phyloP scores from a whole-genome alignment of 345 rosid species.

The Chamaenerion angustifolium region DNA sequence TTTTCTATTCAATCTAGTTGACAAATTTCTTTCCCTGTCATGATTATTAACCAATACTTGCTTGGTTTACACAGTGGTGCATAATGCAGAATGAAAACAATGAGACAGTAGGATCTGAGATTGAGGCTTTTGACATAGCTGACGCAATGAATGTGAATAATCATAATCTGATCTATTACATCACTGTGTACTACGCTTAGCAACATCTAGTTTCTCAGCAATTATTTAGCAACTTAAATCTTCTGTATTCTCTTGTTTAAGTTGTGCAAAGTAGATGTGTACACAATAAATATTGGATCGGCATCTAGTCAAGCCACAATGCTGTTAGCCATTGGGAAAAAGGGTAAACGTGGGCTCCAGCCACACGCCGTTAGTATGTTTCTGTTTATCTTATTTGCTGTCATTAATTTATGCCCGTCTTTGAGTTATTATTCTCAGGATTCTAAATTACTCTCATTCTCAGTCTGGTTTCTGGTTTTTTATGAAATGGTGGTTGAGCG shows the following conservation, averaged over 20 bases:
- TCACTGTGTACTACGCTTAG: too few relatives aligned
- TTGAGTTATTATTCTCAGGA: too few relatives aligned
- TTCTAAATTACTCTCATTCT: too few relatives aligned
- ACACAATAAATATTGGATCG: slow-evolving; percentile 69
- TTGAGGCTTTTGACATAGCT: slow-evolving; percentile 85
- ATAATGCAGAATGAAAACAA: slow-evolving; percentile 50
- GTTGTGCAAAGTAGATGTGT: too few relatives aligned
- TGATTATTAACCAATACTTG: neutral
- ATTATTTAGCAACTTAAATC: too few relatives aligned
- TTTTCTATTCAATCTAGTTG: neutral
- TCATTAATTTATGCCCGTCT: too few relatives aligned
- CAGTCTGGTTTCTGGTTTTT: too few relatives aligned
- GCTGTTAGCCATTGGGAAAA: slow-evolving; percentile 73
- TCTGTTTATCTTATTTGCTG: slow-evolving; percentile 6
- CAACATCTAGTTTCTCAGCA: too few relatives aligned
- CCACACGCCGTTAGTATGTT: slow-evolving; percentile 68
- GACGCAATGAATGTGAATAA: slow-evolving; percentile 65
- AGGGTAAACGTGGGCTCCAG: slow-evolving; percentile 60
- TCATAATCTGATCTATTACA: neutral
- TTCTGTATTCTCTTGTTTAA: slow-evolving; percentile 13
- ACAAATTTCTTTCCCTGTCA: neutral
- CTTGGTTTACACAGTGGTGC: slow-evolving; percentile 7
- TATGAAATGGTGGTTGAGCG: too few relatives aligned
- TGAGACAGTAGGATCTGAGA: slow-evolving; percentile 89
- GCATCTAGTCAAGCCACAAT: slow-evolving; percentile 94